Base-by-base conservation (phyloP, 768 basidiomycete species). In the Termitomyces titanicus region DNA sequence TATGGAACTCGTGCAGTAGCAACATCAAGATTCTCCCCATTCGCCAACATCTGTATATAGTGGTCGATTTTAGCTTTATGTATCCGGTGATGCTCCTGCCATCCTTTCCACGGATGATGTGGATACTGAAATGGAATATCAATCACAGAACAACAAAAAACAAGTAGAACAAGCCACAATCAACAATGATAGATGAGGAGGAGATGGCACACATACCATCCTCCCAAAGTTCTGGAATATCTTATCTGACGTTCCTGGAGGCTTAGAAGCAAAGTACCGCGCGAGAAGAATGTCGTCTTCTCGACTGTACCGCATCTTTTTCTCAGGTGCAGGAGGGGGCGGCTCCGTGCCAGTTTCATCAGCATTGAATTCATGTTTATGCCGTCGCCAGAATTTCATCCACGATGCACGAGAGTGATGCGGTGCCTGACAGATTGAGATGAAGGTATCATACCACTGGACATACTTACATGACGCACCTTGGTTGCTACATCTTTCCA, bases 31-130 rank as follows among this genome's bases (percentile, higher is more conserved):
- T 63, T 67, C 65, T 88, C 83, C 12, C 89, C 89, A 29, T 76
- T 75, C 11, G 65, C 64, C 18, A 93, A 66, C 60, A 79, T 76
- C 56, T 83, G 74, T 40, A 90, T 86, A 38, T 89, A 79, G 70
- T 92, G 85, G 63, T 92, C 92, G 58, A 93, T 92, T 65, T 89
- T 91, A 12, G 83, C 78, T 65, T 92, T 93, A 67, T 93, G 92
- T 63, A 92, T 91, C 40, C 92, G 82, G 66, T 92, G 86, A 66
- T 93, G 92, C 63, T 94, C 92, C 68, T 94, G 92, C 92, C 92
- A 94, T 13, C 92, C 92, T 67, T 94, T 94, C 92, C 92, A 94
- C 3, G 92, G 92, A 73, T 94, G 92, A 66, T 92, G 89, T 2
- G 90, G 83, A 68, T 92, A 79, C 91, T 94, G 63, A 17, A 58